Conservation (phyloP, 495 filamentous ascomycete species). For the Hypoxylon lienhwacheense region DNA sequence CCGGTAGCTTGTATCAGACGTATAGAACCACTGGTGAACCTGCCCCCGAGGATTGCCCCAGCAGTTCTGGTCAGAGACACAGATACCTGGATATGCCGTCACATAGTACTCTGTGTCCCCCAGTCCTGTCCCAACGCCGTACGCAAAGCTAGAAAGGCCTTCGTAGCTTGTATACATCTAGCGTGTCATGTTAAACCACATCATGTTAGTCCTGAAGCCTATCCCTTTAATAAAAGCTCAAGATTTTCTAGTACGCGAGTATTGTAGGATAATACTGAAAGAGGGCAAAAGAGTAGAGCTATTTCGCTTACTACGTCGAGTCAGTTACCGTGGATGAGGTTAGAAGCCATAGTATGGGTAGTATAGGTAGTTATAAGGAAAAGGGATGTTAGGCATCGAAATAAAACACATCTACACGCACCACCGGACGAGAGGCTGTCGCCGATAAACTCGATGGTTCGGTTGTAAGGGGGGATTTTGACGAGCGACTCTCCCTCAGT, state of each 20-base stretch:
- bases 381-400: too few relatives aligned
- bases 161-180: constrained; percentile 69
- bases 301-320: too few relatives aligned
- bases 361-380: too few relatives aligned
- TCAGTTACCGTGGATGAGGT: too few relatives aligned
- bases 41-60: constrained; percentile 60
- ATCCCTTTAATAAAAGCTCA: too few relatives aligned
- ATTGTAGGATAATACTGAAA: too few relatives aligned
- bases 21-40: constrained; percentile 67
- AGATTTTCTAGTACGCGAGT: too few relatives aligned
- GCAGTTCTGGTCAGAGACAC: constrained; percentile 59
- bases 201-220: too few relatives aligned
- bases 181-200: too few relatives aligned
- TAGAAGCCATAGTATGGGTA: too few relatives aligned
- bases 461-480: constrained; percentile 53
- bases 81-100: constrained; percentile 65
- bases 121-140: constrained; percentile 59
- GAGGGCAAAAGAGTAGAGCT: too few relatives aligned
- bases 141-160: constrained; percentile 62
- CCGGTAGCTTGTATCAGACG: constrained; percentile 60
- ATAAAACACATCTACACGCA: too few relatives aligned
- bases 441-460: constrained; percentile 68
- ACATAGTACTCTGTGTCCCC: constrained; percentile 66
- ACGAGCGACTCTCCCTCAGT: constrained; percentile 51
- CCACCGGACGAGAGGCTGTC: constrained; percentile 59